Conservation (phyloP, 2,329 filamentous ascomycete genomes). For the Alternaria sp. region DNA sequence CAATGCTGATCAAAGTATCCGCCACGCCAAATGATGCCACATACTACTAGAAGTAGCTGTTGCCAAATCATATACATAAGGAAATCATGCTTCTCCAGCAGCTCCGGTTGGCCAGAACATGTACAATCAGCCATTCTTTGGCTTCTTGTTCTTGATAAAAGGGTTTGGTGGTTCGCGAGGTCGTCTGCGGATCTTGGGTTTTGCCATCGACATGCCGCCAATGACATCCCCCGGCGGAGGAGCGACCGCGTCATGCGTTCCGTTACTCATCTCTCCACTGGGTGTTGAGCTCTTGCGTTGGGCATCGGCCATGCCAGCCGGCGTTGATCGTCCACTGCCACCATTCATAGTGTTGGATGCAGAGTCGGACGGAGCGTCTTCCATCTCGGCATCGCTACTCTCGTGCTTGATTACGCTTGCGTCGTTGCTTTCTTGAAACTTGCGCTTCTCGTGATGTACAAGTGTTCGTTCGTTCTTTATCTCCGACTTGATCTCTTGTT, state of each 20-base stretch:
- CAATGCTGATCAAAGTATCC: conserved; percentile 6
- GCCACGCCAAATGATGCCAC: background rate
- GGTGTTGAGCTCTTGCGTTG: conserved; percentile 23
- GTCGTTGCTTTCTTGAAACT: conserved; percentile 75
- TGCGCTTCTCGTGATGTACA: conserved; percentile 78
- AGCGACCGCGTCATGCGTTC: conserved; percentile 5
- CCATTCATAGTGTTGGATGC: conserved; percentile 28
- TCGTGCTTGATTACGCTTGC: conserved; percentile 60
- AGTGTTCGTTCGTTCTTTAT: conserved; percentile 61
- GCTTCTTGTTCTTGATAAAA: conserved; percentile 39
- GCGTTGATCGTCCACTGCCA: conserved; percentile 38
- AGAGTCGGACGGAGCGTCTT: conserved; percentile 33
- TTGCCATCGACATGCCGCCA: conserved; percentile 33
- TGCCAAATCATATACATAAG: conserved; percentile 11
- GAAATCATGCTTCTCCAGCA: background rate
- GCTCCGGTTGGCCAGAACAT: background rate
- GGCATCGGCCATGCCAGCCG: conserved; percentile 23
- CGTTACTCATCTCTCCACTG: conserved; percentile 16
- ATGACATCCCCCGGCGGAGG: conserved; percentile 20
- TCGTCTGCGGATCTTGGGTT: conserved; percentile 41
- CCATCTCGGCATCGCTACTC: conserved; percentile 41
- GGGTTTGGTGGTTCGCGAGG: conserved; percentile 34
- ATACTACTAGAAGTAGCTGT: background rate
- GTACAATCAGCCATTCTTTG: conserved; percentile 28
- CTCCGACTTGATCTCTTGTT: conserved; percentile 30